These are phyloP conservation scores for Tuber microsphaerosporum DNA, from an alignment of 495 filamentous ascomycete genomes.

Conservation along the genomic window DNA sequence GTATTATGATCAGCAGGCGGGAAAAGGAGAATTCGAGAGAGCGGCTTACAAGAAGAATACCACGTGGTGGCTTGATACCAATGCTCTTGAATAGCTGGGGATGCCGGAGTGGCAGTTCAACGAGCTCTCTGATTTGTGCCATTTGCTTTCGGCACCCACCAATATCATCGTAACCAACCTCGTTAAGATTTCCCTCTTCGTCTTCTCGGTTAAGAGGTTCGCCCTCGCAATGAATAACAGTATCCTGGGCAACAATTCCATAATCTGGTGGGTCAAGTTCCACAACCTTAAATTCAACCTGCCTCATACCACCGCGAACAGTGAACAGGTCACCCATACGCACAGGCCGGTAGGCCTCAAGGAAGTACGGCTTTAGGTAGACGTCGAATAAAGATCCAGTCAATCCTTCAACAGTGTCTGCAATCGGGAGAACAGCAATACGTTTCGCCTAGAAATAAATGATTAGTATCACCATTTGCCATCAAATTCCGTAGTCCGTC, in stretches of 20 bases:
- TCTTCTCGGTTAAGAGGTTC: constrained; percentile 98
- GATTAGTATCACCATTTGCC: constrained; percentile 14
- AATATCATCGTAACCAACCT: constrained; percentile 98
- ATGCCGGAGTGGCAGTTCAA: constrained; percentile 91
- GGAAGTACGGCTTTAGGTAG: constrained; percentile 98
- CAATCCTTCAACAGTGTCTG: constrained; percentile 93
- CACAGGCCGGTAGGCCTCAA: constrained; percentile 94
- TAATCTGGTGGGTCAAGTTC: constrained; percentile 97
- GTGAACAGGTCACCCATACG: constrained; percentile 96
- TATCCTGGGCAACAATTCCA: constrained; percentile 97
- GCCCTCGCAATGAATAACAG: constrained; percentile 96
- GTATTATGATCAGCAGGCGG: constrained; percentile 8
- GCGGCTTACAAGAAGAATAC: constrained; percentile 68
- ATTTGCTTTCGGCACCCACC: constrained; percentile 99
- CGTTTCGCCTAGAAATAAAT: constrained; percentile 70
- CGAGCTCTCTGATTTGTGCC: constrained; percentile 97
- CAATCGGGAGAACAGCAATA: constrained; percentile 95
- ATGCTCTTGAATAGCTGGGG: constrained; percentile 99
- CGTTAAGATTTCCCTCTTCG: constrained; percentile 97
- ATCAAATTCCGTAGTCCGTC: not conserved
- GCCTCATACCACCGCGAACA: constrained; percentile 92
- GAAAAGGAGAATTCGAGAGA: not conserved
- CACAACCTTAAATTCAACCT: constrained; percentile 98
- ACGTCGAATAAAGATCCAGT: constrained; percentile 98
- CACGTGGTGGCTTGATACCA: constrained; percentile 97